A percentile compares a stretch with the other conserved stretches of the same genome.
Evolutionary conservation across 805 yeast genomes (phyloP).

Genomic region (Jamesozyma gamospora): DNA sequence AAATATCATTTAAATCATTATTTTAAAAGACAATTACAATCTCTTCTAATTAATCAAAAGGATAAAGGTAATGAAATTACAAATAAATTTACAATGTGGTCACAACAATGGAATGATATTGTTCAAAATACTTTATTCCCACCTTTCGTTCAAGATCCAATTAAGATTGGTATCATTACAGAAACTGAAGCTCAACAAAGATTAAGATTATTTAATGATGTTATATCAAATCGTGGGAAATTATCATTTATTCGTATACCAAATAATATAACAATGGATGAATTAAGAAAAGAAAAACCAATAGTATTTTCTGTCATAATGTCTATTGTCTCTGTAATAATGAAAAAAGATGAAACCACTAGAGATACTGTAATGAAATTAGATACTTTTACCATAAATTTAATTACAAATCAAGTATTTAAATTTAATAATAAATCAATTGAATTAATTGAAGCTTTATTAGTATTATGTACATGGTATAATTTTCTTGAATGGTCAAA

Average conservation of each 20-base stretch:
- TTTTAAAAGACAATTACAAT: slow-evolving; percentile 20
- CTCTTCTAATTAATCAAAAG: slow-evolving; percentile 17
- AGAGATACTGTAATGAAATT: slow-evolving; percentile 37
- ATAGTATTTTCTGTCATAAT: slow-evolving; percentile 54
- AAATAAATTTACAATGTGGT: slow-evolving; percentile 32
- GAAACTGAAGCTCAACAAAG: slow-evolving; percentile 49
- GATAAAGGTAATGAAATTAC: slow-evolving; percentile 34
- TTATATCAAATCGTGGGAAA: slow-evolving; percentile 35
- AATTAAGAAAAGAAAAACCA: slow-evolving; percentile 45
- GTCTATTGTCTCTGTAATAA: slow-evolving; percentile 45
- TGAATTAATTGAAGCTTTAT: slow-evolving; percentile 53
- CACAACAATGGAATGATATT: slow-evolving; percentile 37
- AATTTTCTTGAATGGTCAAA: slow-evolving; percentile 75
- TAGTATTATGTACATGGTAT: slow-evolving; percentile 67
- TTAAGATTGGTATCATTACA: slow-evolving; percentile 48
- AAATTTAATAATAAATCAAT: slow-evolving; percentile 60
- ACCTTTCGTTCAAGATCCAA: slow-evolving; percentile 40
- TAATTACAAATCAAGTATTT: slow-evolving; percentile 49
- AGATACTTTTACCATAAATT: slow-evolving; percentile 43
- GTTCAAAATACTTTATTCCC: slow-evolving; percentile 37
- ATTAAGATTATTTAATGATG: slow-evolving; percentile 38
- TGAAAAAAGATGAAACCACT: slow-evolving; percentile 25
- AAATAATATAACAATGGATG: slow-evolving; percentile 34
- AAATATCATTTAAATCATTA: slow-evolving; percentile 5
- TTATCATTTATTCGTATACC: slow-evolving; percentile 51